A percentile compares a stretch with the other conserved stretches of the same genome.
Evolutionary conservation across 306 rosid genomes (phyloP).

Genomic region (Acmispon strigosus): DNA sequence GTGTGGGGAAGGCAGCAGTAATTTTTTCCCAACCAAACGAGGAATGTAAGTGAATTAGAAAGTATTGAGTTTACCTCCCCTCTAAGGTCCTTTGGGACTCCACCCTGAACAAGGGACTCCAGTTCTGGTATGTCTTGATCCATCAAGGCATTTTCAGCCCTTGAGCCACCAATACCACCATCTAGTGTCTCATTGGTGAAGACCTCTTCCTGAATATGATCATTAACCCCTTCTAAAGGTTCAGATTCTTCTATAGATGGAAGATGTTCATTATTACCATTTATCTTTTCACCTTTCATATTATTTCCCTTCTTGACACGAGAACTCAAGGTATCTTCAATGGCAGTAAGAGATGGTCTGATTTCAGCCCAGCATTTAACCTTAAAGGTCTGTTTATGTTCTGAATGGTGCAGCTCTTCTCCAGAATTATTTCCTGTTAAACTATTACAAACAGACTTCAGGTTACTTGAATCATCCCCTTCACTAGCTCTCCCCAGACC

Average conservation of each 20-base stretch:
- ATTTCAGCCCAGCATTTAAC: conserved; percentile 58
- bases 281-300: conserved; percentile 31
- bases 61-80: conserved; percentile 66
- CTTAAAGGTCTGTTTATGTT: conserved; percentile 37
- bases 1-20: conserved; percentile 29
- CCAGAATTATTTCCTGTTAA: conserved; percentile 34
- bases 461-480: conserved; percentile 26
- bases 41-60: conserved; percentile 20
- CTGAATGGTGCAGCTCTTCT: conserved; percentile 36
- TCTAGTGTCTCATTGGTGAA: conserved; percentile 21
- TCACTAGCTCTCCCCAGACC: conserved; percentile 20
- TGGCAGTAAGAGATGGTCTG: conserved; percentile 52
- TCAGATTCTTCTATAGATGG: conserved; percentile 41
- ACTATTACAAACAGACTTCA: conserved; percentile 29
- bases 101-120: conserved; percentile 83
- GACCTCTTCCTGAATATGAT: conserved; percentile 26
- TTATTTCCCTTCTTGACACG: conserved; percentile 42
- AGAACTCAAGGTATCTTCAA: conserved; percentile 58
- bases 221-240: conserved; percentile 24
- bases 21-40: conserved; percentile 17
- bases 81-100: conserved; percentile 87
- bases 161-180: conserved; percentile 11
- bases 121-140: conserved; percentile 47
- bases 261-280: conserved; percentile 27
- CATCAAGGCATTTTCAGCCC: conserved; percentile 21